Percentiles rank a stretch among this genome's conserved stretches.
These are phyloP conservation scores for Neoboletus brunneissimus DNA, from an alignment of 768 basidiomycete species.

Conservation along the genomic window DNA sequence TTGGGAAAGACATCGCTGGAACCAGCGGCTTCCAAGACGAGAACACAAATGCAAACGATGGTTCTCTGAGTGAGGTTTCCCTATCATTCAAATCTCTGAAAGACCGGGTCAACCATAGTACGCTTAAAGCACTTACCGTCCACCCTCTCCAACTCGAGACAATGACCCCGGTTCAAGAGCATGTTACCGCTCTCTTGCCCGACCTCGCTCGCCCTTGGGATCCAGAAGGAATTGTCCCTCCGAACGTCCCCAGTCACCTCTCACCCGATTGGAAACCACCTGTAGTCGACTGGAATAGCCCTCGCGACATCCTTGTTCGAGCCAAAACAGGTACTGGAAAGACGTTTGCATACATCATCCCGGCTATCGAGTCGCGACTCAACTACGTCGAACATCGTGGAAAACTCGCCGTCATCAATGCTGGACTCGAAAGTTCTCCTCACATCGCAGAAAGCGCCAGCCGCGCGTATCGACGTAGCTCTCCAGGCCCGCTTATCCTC, in stretches of 20 bases:
- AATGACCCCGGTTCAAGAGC: conserved; percentile 82
- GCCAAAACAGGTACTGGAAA: conserved; percentile 90
- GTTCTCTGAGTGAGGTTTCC: background rate
- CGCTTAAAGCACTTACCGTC: conserved; percentile 58
- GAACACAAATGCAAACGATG: background rate
- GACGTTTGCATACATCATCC: conserved; percentile 84
- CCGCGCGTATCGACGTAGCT: conserved; percentile 39
- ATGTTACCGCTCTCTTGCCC: conserved; percentile 76
- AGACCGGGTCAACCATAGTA: conserved; percentile 37
- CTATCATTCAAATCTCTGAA: conserved; percentile 38
- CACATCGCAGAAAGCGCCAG: conserved; percentile 32
- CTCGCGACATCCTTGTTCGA: conserved; percentile 78
- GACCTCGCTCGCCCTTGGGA: conserved; percentile 55
- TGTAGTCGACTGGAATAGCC: conserved; percentile 4
- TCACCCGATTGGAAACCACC: background rate
- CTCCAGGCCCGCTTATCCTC: conserved; percentile 76
- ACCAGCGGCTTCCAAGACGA: background rate
- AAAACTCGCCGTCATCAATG: conserved; percentile 39
- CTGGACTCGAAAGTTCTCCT: conserved; percentile 37
- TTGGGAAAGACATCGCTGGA: background rate
- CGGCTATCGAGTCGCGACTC: conserved; percentile 76
- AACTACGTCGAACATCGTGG: conserved; percentile 50
- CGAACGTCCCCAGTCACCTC: background rate
- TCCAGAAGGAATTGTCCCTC: conserved; percentile 24
- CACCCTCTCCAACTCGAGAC: conserved; percentile 62